Conservation (phyloP, 371 early-diverging fungal genomes). For the Basidiobolus meristosporus region DNA sequence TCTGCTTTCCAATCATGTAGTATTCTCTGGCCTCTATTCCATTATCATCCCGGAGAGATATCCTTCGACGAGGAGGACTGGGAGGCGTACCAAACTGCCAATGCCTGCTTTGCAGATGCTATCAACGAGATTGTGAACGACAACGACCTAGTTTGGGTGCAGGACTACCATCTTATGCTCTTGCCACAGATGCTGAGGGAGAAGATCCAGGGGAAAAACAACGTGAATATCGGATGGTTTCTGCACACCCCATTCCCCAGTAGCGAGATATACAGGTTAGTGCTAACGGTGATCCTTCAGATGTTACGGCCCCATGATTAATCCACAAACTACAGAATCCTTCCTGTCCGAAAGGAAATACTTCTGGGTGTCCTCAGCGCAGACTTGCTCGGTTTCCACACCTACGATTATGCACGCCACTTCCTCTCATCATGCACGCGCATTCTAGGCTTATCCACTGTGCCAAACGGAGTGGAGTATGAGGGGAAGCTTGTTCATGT, state of each 20-base stretch:
- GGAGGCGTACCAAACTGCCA: constrained; percentile 91
- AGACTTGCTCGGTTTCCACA: constrained; percentile 96
- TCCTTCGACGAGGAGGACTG: constrained; percentile 81
- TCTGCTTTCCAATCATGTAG: constrained; percentile 13
- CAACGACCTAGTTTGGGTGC: constrained; percentile 97
- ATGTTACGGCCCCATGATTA: constrained; percentile 2
- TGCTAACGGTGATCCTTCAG: constrained; percentile 7
- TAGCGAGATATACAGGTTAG: constrained; percentile 69
- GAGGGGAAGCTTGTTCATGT: constrained; percentile 79
- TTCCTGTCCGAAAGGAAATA: constrained; percentile 83
- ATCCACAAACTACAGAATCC: constrained; percentile 20
- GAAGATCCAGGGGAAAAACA: constrained; percentile 16
- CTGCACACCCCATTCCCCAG: constrained; percentile 98
- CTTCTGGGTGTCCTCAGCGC: constrained; percentile 76
- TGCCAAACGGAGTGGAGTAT: constrained; percentile 83
- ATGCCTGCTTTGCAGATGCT: constrained; percentile 76
- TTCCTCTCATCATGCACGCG: constrained; percentile 92
- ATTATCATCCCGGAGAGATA: constrained; percentile 96
- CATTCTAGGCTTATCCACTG: constrained; percentile 75
- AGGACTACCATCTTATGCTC: constrained; percentile 98
- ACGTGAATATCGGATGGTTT: constrained; percentile 95
- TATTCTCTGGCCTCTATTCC: constrained; percentile 97
- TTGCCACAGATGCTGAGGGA: constrained; percentile 75
- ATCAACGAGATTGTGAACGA: constrained; percentile 64
- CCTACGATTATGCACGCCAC: constrained; percentile 97